These are phyloP conservation scores for Dioscorea dumetorum DNA, from an alignment of 106 monocot species.

Conservation along the genomic window DNA sequence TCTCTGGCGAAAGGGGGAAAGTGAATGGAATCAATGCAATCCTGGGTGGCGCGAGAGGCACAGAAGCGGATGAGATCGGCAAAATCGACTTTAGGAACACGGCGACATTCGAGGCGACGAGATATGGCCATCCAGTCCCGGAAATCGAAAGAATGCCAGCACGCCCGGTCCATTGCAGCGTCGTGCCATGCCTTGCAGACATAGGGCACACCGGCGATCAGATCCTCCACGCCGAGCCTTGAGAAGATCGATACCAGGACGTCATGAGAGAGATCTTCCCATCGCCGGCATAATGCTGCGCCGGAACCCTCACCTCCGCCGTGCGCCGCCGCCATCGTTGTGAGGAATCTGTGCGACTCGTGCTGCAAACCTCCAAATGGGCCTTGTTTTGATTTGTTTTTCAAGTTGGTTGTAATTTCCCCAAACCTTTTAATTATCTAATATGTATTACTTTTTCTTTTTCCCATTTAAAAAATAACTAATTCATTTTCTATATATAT, in stretches of 20 bases:
- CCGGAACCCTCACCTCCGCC: neutral
- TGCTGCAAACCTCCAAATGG: neutral
- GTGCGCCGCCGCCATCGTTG: neutral
- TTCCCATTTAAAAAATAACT: no score
- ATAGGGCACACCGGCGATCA: slow-evolving; percentile 32
- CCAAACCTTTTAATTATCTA: neutral
- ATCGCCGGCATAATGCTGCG: slow-evolving; percentile 6
- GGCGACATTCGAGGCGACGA: slow-evolving; percentile 12
- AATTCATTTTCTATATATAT: no score
- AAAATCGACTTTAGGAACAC: slow-evolving; percentile 11
- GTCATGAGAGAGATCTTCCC: slow-evolving; percentile 44
- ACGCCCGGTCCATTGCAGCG: slow-evolving; percentile 24
- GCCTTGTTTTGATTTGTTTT: neutral
- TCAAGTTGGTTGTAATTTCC: neutral
- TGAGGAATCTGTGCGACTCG: neutral
- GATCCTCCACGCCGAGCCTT: slow-evolving; percentile 26
- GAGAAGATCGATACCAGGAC: slow-evolving; percentile 34
- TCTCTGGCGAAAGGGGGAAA: slow-evolving; percentile 44
- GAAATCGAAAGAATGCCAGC: slow-evolving; percentile 47
- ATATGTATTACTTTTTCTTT: no score
- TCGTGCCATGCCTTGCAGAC: slow-evolving; percentile 46
- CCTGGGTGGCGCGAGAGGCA: slow-evolving; percentile 6
- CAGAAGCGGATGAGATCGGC: slow-evolving; percentile 18
- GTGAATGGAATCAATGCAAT: slow-evolving; percentile 14
- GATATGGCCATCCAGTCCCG: slow-evolving; percentile 31